These are phyloP conservation scores for Aspergillus pseudoterreus DNA, from an alignment of 2,329 filamentous ascomycete species.

Conservation along the genomic window DNA sequence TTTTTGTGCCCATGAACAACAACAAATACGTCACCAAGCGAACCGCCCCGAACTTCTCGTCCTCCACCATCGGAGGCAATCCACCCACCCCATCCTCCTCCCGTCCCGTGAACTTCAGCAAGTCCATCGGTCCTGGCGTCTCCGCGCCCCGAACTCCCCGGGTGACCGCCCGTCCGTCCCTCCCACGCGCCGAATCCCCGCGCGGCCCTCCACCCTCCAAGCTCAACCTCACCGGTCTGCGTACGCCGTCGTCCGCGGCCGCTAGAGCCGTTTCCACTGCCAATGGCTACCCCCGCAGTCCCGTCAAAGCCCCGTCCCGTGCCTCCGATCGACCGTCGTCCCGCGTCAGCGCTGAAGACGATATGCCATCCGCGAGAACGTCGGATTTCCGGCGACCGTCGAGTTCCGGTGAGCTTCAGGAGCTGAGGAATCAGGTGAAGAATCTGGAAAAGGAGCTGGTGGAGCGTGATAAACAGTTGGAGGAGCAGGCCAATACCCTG, in stretches of 20 bases:
- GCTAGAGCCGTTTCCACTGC: slow-evolving; percentile 23
- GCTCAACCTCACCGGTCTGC: slow-evolving; percentile 52
- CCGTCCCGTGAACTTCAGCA: slow-evolving; percentile 76
- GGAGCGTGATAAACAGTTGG: slow-evolving; percentile 81
- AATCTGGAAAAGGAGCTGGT: slow-evolving; percentile 70
- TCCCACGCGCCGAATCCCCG: slow-evolving; percentile 87
- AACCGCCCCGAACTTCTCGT: slow-evolving; percentile 34
- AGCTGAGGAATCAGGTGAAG: slow-evolving; percentile 67
- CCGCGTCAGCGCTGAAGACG: slow-evolving; percentile 37
- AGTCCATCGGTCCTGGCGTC: slow-evolving; percentile 72
- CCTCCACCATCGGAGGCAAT: slow-evolving; percentile 45
- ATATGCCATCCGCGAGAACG: slow-evolving; percentile 28
- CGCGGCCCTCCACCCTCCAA: slow-evolving; percentile 57
- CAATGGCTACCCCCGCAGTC: slow-evolving; percentile 46
- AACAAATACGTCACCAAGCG: slow-evolving; percentile 62
- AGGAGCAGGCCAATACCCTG: slow-evolving; percentile 77
- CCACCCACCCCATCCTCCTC: slow-evolving; percentile 62
- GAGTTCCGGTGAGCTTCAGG: slow-evolving; percentile 27
- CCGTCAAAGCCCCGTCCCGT: slow-evolving; percentile 36
- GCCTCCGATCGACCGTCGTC: slow-evolving; percentile 38
- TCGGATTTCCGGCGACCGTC: slow-evolving; percentile 27
- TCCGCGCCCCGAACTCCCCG: slow-evolving; percentile 64
- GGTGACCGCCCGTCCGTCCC: slow-evolving; percentile 60
- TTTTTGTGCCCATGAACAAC: slow-evolving; percentile 86
- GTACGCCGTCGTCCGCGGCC: slow-evolving; percentile 50